A percentile compares a stretch with the other conserved stretches of the same genome.
Conservation (phyloP, 2,329 filamentous ascomycete genomes). For the Alternaria sp. region DNA sequence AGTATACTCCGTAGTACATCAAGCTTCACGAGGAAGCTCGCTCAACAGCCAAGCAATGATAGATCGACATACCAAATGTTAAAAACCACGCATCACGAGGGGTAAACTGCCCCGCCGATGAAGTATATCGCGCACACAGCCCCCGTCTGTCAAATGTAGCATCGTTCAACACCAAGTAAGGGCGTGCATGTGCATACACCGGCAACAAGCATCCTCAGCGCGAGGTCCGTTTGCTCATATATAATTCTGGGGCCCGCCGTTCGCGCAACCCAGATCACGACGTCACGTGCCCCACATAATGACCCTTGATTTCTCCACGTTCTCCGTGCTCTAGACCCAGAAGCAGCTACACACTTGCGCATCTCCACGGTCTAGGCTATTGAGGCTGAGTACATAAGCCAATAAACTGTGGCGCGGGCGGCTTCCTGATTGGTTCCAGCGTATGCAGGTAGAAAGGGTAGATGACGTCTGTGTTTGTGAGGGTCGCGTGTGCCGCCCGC, state of each 20-base stretch:
- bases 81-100: constrained; percentile 13
- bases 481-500: constrained; percentile 15
- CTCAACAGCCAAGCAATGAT: constrained; percentile 4
- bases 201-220: neutral
- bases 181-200: neutral
- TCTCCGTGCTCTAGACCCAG: constrained; percentile 5
- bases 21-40: neutral
- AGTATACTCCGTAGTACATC: neutral
- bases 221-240: neutral
- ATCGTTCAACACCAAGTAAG: neutral
- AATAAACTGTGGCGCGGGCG: constrained; percentile 3
- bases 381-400: constrained; percentile 15
- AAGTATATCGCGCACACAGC: neutral
- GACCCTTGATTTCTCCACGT: constrained; percentile 1
- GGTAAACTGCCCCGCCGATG: neutral
- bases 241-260: neutral
- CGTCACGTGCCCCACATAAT: constrained; percentile 4
- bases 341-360: neutral
- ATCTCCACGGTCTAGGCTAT: neutral
- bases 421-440: constrained; percentile 1
- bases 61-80: constrained; percentile 1
- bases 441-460: neutral
- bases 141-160: neutral
- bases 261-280: neutral
- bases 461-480: constrained; percentile 28